A percentile compares a stretch with the other conserved stretches of the same genome.
These are phyloP conservation scores for Penicillium manginii DNA, from an alignment of 495 filamentous ascomycete species.

Conservation along the genomic window DNA sequence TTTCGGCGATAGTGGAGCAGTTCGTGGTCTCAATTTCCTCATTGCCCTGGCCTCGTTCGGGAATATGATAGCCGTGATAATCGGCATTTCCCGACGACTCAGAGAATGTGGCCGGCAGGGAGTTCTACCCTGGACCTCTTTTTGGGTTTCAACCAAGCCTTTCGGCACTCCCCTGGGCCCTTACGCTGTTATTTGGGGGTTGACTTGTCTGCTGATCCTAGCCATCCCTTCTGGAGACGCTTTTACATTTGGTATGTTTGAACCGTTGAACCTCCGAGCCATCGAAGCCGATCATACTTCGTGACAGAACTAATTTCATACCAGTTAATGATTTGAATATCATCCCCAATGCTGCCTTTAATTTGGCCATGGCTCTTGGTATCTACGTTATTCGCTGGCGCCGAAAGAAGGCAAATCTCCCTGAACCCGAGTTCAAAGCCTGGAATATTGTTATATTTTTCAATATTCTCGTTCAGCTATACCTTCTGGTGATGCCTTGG, in stretches of 20 bases:
- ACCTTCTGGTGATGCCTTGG: conserved; percentile 59
- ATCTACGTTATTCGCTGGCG: conserved; percentile 51
- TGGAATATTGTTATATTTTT: conserved; percentile 54
- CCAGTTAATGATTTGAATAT: neutral
- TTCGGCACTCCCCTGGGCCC: conserved; percentile 54
- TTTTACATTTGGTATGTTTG: conserved; percentile 53
- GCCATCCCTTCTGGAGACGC: conserved; percentile 60
- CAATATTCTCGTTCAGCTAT: conserved; percentile 50
- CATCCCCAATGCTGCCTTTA: conserved; percentile 43
- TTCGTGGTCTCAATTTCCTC: conserved; percentile 52
- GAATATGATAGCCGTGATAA: conserved; percentile 55
- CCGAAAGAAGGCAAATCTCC: conserved; percentile 41
- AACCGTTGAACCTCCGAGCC: conserved; percentile 21
- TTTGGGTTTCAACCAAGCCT: conserved; percentile 60
- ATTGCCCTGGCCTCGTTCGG: conserved; percentile 58
- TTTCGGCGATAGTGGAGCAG: conserved; percentile 48
- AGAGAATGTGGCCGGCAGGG: conserved; percentile 57
- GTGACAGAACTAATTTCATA: neutral
- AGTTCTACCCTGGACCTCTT: conserved; percentile 54
- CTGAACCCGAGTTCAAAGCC: conserved; percentile 40
- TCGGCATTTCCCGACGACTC: conserved; percentile 54
- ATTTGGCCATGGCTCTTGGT: conserved; percentile 47
- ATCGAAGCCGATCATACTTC: neutral
- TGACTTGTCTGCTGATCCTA: conserved; percentile 59
- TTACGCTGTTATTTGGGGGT: conserved; percentile 51